Conservation (phyloP, 176 grass and related monocot genomes). For the Eragrostis curvula region DNA sequence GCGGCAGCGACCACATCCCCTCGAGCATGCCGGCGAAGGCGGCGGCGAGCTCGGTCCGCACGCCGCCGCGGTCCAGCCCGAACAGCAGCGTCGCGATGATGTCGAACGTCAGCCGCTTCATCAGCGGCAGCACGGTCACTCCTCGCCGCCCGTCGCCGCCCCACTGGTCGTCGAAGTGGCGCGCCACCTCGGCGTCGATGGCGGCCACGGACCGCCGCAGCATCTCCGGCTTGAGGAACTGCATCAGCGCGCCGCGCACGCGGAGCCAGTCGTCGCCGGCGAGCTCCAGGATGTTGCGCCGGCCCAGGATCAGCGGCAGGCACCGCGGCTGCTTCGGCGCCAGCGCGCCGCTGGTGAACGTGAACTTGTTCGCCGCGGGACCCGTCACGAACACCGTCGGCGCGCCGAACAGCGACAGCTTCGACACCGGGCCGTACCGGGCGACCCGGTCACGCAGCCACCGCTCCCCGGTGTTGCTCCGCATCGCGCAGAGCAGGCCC, state of each 20-base stretch:
- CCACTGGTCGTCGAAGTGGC: constrained; percentile 48
- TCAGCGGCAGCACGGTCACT: constrained; percentile 53
- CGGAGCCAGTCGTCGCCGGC: constrained; percentile 53
- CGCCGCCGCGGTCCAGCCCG: constrained; percentile 37
- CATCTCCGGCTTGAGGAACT: constrained; percentile 58
- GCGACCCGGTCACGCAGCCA: constrained; percentile 32
- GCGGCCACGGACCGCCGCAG: constrained; percentile 50
- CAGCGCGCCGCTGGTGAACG: constrained; percentile 38
- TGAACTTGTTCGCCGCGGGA: constrained; percentile 43
- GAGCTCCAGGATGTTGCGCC: constrained; percentile 43
- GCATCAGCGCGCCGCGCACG: constrained; percentile 42
- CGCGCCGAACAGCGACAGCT: constrained; percentile 58
- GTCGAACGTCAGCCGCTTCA: constrained; percentile 62
- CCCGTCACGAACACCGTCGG: constrained; percentile 47
- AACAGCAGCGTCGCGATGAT: constrained; percentile 54
- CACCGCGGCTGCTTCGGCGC: constrained; percentile 44
- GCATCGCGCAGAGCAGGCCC: constrained; percentile 56
- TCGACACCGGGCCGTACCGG: constrained; percentile 57
- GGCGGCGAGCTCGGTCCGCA: constrained; percentile 27
- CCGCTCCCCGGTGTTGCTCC: constrained; percentile 39
- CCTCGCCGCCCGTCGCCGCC: not conserved
- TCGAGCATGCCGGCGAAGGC: constrained; percentile 49
- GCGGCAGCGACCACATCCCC: constrained; percentile 55
- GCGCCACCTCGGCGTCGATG: constrained; percentile 54
- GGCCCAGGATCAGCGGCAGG: constrained; percentile 39